Evolutionary conservation across 2,329 filamentous ascomycete genomes (phyloP), one percentile per base, ranked within the genome.

Genomic region (Cladophialophora chaetospira): DNA sequence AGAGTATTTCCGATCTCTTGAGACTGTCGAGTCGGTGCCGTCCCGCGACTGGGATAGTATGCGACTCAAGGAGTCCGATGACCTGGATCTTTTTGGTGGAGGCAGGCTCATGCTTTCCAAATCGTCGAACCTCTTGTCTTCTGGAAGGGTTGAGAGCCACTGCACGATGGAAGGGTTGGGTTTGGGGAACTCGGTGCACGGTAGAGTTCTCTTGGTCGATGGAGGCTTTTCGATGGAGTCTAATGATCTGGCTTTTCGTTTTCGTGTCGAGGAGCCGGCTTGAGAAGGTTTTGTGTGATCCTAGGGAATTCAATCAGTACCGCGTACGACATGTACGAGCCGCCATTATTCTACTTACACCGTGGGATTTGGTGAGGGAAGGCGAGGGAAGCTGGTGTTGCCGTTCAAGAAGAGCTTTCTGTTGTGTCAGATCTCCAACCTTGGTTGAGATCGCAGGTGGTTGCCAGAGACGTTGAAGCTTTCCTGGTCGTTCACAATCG

Each of bases 21-120:
- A 57, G 29, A 53, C 42, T 21, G 49, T 45, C n/a, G 42, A 33
- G 11, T 42, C 49, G 10, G 55, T 45, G 23, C 40, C 44, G 23
- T 61, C 56, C 6, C 23, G 21, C n/a, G 47, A 53, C 44, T 48
- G 56, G 43, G 47, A 55, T 21, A 29, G 28, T 8, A 11, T 17
- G 3, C 48, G 55, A 33, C 45, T 45, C 3, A 48, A n/a, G 26
- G 38, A 19, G 29, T 57, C 47, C 1, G 40, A 53, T 26, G 43
- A 53, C 21, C 57, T 51, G 26, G 49, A 43, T 51, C 57, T 38
- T 57, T 62, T 60, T 11, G 49, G 26, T 19, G 60, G 42, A n/a
- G 2, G 60, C 26, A 50, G 49, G 23, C 36, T 54, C 53, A 60
- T 62, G 19, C 38, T 10, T 26, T 51, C 28, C 5, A 31, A 5